Percentiles rank a stretch among this genome's conserved stretches.
Evolutionary conservation across 2,329 filamentous ascomycete species (phyloP).

Genomic region (Metarhizium guizhouense): DNA sequence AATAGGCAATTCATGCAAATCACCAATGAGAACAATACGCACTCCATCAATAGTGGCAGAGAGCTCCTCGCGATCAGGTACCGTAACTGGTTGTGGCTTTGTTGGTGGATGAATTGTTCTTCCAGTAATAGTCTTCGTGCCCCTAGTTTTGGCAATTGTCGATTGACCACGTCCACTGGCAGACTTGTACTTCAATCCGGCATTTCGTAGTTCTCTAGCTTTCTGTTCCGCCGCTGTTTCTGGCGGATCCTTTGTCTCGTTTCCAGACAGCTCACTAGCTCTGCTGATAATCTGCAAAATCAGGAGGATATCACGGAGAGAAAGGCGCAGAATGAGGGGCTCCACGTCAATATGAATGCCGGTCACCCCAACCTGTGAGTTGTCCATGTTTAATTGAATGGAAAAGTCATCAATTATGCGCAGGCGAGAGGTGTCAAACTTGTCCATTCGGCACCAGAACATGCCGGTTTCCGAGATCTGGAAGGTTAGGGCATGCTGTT

Average conservation of each 20-base stretch:
- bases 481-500: constrained; percentile 88
- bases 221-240: constrained; percentile 41
- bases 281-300: constrained; percentile 87
- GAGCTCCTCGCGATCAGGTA: constrained; percentile 57
- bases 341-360: constrained; percentile 84
- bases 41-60: constrained; percentile 81
- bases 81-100: constrained; percentile 6
- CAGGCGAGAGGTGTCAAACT: constrained; percentile 81
- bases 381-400: constrained; percentile 79
- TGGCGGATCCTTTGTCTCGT: constrained; percentile 38
- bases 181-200: constrained; percentile 44
- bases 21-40: constrained; percentile 87
- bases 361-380: constrained; percentile 50
- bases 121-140: constrained; percentile 25
- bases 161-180: constrained; percentile 48
- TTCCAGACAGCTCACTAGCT: constrained; percentile 76
- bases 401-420: constrained; percentile 97
- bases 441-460: constrained; percentile 98
- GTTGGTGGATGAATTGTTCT: constrained; percentile 16
- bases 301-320: constrained; percentile 87
- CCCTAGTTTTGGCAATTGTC: constrained; percentile 36
- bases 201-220: constrained; percentile 41
- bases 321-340: constrained; percentile 81
- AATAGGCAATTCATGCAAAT: constrained; percentile 89
- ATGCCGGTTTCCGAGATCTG: constrained; percentile 93